Percentiles rank a stretch among this genome's conserved stretches.
These are phyloP conservation scores for Collybia sordida DNA, from an alignment of 768 basidiomycete genomes.

Conservation along the genomic window DNA sequence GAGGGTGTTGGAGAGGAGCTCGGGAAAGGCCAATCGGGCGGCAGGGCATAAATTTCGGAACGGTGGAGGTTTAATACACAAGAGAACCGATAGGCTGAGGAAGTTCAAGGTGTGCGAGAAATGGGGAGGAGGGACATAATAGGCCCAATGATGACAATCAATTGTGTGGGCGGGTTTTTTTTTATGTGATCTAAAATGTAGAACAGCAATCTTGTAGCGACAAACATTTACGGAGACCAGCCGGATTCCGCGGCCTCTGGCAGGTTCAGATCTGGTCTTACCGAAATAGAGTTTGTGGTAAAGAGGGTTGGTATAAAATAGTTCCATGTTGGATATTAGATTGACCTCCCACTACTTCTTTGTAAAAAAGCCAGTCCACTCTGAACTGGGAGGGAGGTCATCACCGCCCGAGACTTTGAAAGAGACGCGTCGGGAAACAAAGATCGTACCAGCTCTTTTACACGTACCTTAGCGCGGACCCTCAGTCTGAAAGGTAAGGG, in stretches of 20 bases:
- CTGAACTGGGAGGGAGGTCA: too few species aligned
- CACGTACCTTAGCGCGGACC: background rate
- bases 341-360: background rate
- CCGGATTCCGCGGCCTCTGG: slow-evolving; percentile 19
- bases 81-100: slow-evolving; percentile 39
- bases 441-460: too few species aligned
- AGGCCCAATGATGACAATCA: slow-evolving; percentile 14
- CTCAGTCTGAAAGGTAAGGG: slow-evolving; percentile 3
- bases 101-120: slow-evolving; percentile 29
- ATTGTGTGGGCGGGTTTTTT: slow-evolving; percentile 7
- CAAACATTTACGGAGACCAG: slow-evolving; percentile 2
- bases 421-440: too few species aligned
- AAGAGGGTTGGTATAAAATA: slow-evolving; percentile 8
- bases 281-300: slow-evolving; percentile 11
- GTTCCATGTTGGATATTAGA: background rate
- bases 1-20: slow-evolving; percentile 29
- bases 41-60: slow-evolving; percentile 39
- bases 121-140: slow-evolving; percentile 20
- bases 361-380: too few species aligned
- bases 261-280: slow-evolving; percentile 3
- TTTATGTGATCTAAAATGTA: slow-evolving; percentile 21
- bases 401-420: too few species aligned
- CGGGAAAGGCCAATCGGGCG: slow-evolving; percentile 47
- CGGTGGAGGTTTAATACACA: slow-evolving; percentile 40
- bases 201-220: background rate